Evolutionary conservation across 1,284 basidiomycete genomes (phyloP), one percentile per base, ranked within the genome.

Genomic region (Marasmius tenuissimus): DNA sequence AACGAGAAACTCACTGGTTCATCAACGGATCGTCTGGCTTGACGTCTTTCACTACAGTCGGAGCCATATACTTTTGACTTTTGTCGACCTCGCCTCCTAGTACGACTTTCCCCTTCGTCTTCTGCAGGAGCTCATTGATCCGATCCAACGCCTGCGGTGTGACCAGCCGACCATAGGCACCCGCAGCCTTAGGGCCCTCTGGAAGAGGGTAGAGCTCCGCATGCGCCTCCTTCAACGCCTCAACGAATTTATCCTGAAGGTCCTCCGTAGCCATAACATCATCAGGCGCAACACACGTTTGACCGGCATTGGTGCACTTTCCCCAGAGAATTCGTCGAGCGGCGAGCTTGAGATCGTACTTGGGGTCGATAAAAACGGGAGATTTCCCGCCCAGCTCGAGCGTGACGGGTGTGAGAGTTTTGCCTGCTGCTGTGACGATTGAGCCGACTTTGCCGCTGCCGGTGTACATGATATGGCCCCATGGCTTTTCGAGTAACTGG

Each of bases 381-480:
- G 88, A 92, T 77, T 97, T 97, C 70, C 75, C 76, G 64, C 77
- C 77, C 16, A 79, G 73, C 14, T 92, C 95, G 51, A 96, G 84
- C 7, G 93, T 90, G 27, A 91, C 80, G 0, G 96, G 94, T 0
- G 94, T 94, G 18, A 97, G 77, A 60, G 89, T 87, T 74, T 96
- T 92, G 9, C 93, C 94, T 3, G 94, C 94, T 0, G 96, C 95
- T 0, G 81, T 76, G 11, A 98, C 85, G 62, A 97, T 87, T 67
- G 81, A 86, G 0, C 85, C 96, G 5, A 97, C 88, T 18, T 88
- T 87, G 8, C 85, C 88, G 34, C 85, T 88, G 65, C 91, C 84
- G 2, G 84, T 87, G 65, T 85, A 88, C 47, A 90, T 67, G 63
- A 90, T 90, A 67, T 95, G 93, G 66, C 91, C 94, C 93, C 94